These are phyloP conservation scores for Gossypium longicalyx DNA, from an alignment of 345 rosid species.

Conservation along the genomic window DNA sequence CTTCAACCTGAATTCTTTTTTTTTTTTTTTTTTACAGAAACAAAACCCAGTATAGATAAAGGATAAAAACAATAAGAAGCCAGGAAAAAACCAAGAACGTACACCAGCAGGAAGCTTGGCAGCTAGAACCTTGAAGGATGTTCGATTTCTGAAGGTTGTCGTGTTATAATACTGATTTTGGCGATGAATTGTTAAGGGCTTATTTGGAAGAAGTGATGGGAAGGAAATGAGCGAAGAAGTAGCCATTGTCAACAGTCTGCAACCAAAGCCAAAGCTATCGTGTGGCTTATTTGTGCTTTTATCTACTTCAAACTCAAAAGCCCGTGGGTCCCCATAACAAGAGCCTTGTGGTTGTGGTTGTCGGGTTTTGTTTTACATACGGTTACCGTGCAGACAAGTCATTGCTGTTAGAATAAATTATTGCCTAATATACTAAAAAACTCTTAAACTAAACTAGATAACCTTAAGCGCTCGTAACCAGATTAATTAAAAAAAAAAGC, in stretches of 20 bases:
- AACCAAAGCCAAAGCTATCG: background rate
- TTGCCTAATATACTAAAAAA: background rate
- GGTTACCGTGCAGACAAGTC: background rate
- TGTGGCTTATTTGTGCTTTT: background rate
- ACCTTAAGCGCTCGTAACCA: background rate
- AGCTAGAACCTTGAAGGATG: conserved; percentile 40
- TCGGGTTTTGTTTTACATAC: background rate
- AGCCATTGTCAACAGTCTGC: conserved; percentile 22
- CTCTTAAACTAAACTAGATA: too few species aligned
- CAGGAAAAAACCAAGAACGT: conserved; percentile 1
- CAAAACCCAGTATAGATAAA: background rate
- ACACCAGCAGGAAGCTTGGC: conserved; percentile 70
- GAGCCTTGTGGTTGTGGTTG: conserved; percentile 13
- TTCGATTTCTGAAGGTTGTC: conserved; percentile 22
- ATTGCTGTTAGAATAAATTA: background rate
- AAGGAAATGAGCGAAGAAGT: conserved; percentile 24
- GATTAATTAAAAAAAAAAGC: background rate
- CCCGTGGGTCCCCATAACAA: background rate
- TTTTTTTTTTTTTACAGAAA: background rate
- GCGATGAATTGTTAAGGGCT: conserved; percentile 15
- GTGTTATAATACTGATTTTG: conserved; percentile 5
- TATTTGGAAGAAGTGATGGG: conserved; percentile 24
- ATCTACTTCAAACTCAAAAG: conserved; percentile 15
- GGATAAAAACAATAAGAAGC: background rate
- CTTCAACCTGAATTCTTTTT: conserved; percentile 34